Conservation (phyloP, 2,329 filamentous ascomycete genomes). For the Alternaria hordeiaustralica region DNA sequence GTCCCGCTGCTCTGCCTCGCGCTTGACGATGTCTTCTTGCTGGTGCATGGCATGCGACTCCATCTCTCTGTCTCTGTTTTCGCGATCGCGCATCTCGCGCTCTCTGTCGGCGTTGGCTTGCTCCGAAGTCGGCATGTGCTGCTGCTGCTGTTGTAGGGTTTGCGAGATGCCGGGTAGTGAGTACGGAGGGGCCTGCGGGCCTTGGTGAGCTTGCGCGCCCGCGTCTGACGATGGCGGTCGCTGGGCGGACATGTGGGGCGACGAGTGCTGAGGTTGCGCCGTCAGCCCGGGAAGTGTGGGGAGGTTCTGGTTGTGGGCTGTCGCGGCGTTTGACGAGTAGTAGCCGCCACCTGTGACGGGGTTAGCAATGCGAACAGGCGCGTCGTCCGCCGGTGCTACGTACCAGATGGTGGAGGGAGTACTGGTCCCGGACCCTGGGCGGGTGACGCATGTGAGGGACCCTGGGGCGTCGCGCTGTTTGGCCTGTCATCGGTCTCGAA, state of each 20-base stretch:
- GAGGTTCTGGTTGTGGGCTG: conserved; percentile 51
- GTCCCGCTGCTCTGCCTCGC: conserved; percentile 58
- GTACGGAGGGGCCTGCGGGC: conserved; percentile 49
- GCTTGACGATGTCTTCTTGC: conserved; percentile 62
- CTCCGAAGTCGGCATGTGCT: conserved; percentile 46
- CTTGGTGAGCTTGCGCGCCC: conserved; percentile 44
- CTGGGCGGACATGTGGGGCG: conserved; percentile 46
- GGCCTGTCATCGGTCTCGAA: conserved; percentile 27
- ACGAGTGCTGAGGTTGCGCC: conserved; percentile 53
- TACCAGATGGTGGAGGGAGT: conserved; percentile 51
- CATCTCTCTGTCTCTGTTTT: conserved; percentile 59
- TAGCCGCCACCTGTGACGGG: conserved; percentile 42
- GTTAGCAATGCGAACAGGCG: conserved; percentile 24
- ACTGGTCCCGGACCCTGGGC: conserved; percentile 46
- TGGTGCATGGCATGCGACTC: conserved; percentile 54
- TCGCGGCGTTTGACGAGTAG: conserved; percentile 49
- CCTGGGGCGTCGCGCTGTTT: conserved; percentile 42
- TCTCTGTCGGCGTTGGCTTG: conserved; percentile 51
- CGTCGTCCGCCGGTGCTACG: conserved; percentile 19
- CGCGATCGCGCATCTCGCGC: conserved; percentile 55
- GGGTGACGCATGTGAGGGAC: conserved; percentile 43
- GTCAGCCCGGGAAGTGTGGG: conserved; percentile 54
- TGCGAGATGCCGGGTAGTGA: conserved; percentile 55
- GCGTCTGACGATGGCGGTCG: conserved; percentile 46
- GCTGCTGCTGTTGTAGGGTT: conserved; percentile 46